A percentile compares a stretch with the other conserved stretches of the same genome.
Evolutionary conservation across 2,329 filamentous ascomycete genomes (phyloP).

Genomic region (Chaetoscypha palmicola): DNA sequence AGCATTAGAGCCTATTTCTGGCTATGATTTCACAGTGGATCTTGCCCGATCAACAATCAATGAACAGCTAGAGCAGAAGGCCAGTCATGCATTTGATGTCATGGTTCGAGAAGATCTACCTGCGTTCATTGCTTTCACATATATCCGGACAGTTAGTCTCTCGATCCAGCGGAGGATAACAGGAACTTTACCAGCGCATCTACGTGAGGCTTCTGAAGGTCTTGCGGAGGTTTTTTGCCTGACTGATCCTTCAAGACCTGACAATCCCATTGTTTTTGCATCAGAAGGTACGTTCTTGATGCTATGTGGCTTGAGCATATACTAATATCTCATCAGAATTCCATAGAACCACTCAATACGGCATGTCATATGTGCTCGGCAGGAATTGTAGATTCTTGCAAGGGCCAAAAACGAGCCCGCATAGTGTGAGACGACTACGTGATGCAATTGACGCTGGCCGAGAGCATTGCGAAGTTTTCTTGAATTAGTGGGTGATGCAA

Average conservation of each 20-base stretch:
- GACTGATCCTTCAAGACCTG: constrained; percentile 63
- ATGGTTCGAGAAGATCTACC: constrained; percentile 63
- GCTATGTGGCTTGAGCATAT: not conserved
- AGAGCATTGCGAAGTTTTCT: constrained; percentile 65
- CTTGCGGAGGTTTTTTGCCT: constrained; percentile 72
- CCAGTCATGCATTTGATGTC: constrained; percentile 55
- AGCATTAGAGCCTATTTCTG: constrained; percentile 49
- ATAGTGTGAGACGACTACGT: constrained; percentile 54
- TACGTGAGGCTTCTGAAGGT: constrained; percentile 65
- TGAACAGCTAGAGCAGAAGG: constrained; percentile 52
- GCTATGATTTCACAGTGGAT: constrained; percentile 47
- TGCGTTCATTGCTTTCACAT: constrained; percentile 63
- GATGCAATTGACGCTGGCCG: constrained; percentile 55
- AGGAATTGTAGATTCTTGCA: constrained; percentile 75
- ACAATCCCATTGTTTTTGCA: constrained; percentile 72
- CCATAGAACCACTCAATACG: constrained; percentile 67
- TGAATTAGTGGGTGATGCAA: constrained; percentile 55
- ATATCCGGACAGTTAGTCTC: constrained; percentile 61
- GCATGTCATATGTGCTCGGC: constrained; percentile 64
- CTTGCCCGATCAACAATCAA: constrained; percentile 49
- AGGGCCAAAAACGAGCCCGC: constrained; percentile 61
- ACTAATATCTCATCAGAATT: constrained; percentile 48
- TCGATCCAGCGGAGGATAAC: constrained; percentile 63
- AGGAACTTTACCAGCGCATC: constrained; percentile 55
- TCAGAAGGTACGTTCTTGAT: constrained; percentile 52